These are phyloP conservation scores for Vanderwaltozyma polyspora DNA, from an alignment of 805 yeast genomes.

Conservation along the genomic window DNA sequence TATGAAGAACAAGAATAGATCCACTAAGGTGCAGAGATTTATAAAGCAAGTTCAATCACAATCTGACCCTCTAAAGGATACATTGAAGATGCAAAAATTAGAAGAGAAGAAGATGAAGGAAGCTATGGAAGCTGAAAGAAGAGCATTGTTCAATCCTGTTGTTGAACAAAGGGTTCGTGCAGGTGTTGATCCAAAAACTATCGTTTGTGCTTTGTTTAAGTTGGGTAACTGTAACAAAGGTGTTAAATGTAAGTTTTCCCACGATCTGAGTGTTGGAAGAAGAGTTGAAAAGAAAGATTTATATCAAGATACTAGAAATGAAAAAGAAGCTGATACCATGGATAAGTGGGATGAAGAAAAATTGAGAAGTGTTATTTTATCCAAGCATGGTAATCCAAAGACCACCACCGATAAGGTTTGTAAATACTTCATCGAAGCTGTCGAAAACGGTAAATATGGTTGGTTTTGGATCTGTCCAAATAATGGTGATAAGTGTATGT, in stretches of 20 bases:
- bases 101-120: slow-evolving; percentile 88
- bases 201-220: slow-evolving; percentile 82
- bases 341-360: slow-evolving; percentile 96
- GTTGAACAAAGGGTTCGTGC: slow-evolving; percentile 83
- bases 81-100: slow-evolving; percentile 52
- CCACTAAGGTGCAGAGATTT: slow-evolving; percentile 73
- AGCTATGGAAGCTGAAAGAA: slow-evolving; percentile 78
- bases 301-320: slow-evolving; percentile 72
- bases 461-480: slow-evolving; percentile 99
- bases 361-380: slow-evolving; percentile 69
- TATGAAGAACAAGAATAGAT: slow-evolving; percentile 87
- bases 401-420: slow-evolving; percentile 94
- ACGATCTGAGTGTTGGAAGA: slow-evolving; percentile 75
- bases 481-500: slow-evolving; percentile 86
- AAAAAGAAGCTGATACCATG: slow-evolving; percentile 77
- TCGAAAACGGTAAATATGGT: slow-evolving; percentile 93
- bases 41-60: slow-evolving; percentile 61
- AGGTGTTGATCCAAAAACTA: slow-evolving; percentile 95
- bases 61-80: slow-evolving; percentile 58
- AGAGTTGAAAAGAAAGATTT: slow-evolving; percentile 84
- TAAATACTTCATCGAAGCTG: slow-evolving; percentile 90
- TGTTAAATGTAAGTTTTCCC: slow-evolving; percentile 79
- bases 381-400: slow-evolving; percentile 89
- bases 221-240: slow-evolving; percentile 79
- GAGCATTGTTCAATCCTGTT: slow-evolving; percentile 55